phyloP scores from a whole-genome alignment of 106 monocot genomes.

The Allium sativum region DNA sequence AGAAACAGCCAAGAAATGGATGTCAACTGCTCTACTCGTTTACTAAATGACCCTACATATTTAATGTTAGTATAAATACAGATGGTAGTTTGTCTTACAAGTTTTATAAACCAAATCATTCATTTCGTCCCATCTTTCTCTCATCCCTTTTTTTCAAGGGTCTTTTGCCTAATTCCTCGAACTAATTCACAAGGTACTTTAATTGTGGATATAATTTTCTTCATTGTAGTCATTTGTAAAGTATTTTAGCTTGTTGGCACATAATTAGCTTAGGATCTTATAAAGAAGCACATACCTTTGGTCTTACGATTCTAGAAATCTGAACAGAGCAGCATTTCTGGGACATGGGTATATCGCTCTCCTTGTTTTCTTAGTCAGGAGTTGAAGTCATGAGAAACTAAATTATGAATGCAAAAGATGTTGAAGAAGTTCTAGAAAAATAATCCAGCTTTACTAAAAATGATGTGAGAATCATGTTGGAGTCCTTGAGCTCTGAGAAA shows the following conservation, averaged over 20 bases:
- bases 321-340: too few relatives aligned
- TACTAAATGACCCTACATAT: background rate
- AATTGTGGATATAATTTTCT: background rate
- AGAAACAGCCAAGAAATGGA: too few relatives aligned
- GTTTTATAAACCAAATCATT: background rate
- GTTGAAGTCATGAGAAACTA: constrained; percentile 19
- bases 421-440: constrained; percentile 9
- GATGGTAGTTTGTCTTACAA: background rate
- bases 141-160: background rate
- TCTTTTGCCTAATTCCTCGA: background rate
- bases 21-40: background rate
- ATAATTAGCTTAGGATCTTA: too few relatives aligned
- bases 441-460: constrained; percentile 23
- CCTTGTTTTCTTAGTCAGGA: constrained; percentile 19
- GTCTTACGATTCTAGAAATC: background rate
- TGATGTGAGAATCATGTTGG: constrained; percentile 14
- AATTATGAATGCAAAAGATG: constrained; percentile 14
- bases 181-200: background rate
- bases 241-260: background rate
- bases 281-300: background rate
- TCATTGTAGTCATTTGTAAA: background rate
- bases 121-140: background rate
- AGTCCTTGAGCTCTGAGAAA: constrained; percentile 31
- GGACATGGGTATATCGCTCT: constrained; percentile 33
- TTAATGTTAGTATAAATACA: background rate